Percentiles rank a stretch among this genome's conserved stretches.
phyloP scores from a whole-genome alignment of 148 eudicot species.

The Fagopyrum esculentum region DNA sequence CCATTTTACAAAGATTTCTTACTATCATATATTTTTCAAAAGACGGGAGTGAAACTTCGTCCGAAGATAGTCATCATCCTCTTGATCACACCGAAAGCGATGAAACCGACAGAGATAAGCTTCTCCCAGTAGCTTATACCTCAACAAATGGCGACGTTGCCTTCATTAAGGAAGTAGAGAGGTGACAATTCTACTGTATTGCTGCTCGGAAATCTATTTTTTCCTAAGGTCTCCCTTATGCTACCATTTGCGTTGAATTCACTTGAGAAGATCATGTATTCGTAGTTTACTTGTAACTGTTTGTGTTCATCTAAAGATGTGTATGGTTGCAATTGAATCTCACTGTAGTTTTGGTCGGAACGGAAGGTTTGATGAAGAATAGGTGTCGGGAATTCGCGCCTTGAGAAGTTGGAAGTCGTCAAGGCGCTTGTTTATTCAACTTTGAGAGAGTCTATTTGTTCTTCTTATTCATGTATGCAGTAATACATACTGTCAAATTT shows the following conservation, averaged over 20 bases:
- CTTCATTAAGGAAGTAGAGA: conserved; percentile 48
- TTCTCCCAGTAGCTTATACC: conserved; percentile 29
- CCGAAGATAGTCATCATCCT: conserved; percentile 21
- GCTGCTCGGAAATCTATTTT: neutral
- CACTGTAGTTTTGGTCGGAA: neutral
- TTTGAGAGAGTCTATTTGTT: neutral
- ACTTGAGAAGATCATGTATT: conserved; percentile 1
- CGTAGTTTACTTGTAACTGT: neutral
- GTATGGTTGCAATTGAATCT: conserved; percentile 4
- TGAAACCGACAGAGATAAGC: conserved; percentile 48
- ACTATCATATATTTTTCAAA: conserved; percentile 21
- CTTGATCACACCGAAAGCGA: conserved; percentile 38
- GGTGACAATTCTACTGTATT: conserved; percentile 18
- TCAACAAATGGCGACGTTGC: conserved; percentile 38
- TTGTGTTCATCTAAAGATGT: neutral
- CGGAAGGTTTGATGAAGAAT: conserved; percentile 5
- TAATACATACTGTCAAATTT: neutral
- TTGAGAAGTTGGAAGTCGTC: neutral
- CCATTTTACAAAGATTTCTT: neutral
- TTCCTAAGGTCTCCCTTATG: neutral
- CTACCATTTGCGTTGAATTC: conserved; percentile 1
- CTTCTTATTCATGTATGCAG: neutral
- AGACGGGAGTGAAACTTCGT: conserved; percentile 38
- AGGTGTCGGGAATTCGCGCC: neutral
- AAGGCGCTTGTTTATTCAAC: neutral